phyloP scores from a whole-genome alignment of 2,329 filamentous ascomycete species.

The Cercospora sojina region DNA sequence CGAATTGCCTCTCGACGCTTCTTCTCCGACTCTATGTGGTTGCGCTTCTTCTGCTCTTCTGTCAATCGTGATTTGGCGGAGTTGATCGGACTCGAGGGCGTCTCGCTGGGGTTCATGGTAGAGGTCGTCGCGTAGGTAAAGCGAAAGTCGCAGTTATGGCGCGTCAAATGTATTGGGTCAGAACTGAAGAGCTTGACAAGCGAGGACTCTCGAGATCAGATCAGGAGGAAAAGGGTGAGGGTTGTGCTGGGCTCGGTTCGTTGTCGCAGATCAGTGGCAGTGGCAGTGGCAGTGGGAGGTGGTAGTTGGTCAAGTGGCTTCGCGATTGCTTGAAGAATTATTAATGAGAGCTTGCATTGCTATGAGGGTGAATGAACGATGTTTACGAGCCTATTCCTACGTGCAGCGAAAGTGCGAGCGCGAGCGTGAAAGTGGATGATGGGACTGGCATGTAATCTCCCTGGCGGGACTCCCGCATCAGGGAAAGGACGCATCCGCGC shows the following conservation, averaged over 20 bases:
- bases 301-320: neutral
- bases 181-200: neutral
- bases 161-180: neutral
- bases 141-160: neutral
- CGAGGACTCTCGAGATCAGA: neutral
- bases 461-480: too few species aligned
- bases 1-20: slow-evolving; percentile 73
- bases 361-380: neutral
- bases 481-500: too few species aligned
- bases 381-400: neutral
- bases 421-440: neutral
- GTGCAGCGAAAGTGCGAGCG: neutral
- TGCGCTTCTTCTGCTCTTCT: slow-evolving; percentile 70
- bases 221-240: neutral
- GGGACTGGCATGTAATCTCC: neutral
- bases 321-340: neutral
- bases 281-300: too few species aligned
- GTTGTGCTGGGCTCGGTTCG: neutral
- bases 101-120: neutral
- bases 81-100: slow-evolving; percentile 13
- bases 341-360: neutral
- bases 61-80: slow-evolving; percentile 60
- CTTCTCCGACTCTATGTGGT: slow-evolving; percentile 68
- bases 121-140: neutral
- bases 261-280: neutral